A percentile compares a stretch with the other conserved stretches of the same genome.
These are phyloP conservation scores for Trichoderma reesei DNA, from an alignment of 495 filamentous ascomycete genomes.

Conservation along the genomic window DNA sequence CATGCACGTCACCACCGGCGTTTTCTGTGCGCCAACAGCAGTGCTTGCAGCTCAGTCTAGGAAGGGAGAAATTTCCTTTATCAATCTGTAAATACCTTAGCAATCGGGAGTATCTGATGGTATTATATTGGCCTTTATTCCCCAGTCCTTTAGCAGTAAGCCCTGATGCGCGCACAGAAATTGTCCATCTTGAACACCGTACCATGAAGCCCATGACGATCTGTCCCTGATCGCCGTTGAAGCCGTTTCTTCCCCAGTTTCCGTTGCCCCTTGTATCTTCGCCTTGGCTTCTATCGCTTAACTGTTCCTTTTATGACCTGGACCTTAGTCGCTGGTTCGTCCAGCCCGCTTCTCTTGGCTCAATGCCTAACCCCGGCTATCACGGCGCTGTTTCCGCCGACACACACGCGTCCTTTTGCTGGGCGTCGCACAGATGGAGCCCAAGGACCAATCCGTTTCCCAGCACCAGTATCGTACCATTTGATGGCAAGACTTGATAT, in stretches of 20 bases:
- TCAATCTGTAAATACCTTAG: too few relatives aligned
- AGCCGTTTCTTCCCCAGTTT: background rate
- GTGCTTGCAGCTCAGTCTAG: background rate
- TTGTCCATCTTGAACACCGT: background rate
- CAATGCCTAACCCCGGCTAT: background rate
- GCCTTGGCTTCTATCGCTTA: too few relatives aligned
- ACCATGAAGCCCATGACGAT: background rate
- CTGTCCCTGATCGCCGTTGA: background rate
- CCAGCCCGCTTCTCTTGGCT: background rate
- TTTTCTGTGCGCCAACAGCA: background rate
- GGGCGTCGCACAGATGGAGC: background rate
- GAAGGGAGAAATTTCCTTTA: too few relatives aligned
- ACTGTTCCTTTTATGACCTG: too few relatives aligned
- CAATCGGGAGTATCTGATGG: too few relatives aligned
- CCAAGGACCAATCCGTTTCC: background rate
- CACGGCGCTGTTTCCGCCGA: background rate
- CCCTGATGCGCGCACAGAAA: too few relatives aligned
- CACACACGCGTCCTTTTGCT: background rate
- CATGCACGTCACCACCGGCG: constrained; percentile 2
- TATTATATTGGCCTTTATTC: too few relatives aligned
- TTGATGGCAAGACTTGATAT: too few relatives aligned
- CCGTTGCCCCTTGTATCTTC: background rate
- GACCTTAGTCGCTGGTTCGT: too few relatives aligned
- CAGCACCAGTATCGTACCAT: background rate
- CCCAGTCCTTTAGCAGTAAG: too few relatives aligned